Evolutionary conservation across 768 basidiomycete genomes (phyloP), one percentile per base, ranked within the genome.

Genomic region (Omphalotus guepiniiformis): DNA sequence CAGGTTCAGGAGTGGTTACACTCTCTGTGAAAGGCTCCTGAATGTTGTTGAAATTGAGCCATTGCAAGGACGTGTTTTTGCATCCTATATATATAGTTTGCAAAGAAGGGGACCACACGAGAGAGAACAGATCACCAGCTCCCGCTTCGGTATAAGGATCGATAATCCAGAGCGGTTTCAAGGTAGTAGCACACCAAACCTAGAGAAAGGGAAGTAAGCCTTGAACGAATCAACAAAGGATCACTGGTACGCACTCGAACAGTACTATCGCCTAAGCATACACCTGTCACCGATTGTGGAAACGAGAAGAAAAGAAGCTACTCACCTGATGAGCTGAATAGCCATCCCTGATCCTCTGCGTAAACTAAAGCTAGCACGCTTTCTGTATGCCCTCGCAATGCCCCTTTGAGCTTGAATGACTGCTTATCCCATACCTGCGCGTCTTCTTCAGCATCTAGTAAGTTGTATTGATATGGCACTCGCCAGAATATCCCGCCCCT

Each of bases 31-130:
- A 29, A 26, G 22, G 22, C 26, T 13, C 26, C 52, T 11, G 7
- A 56, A 30, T 27, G 56, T 53, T 7, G 44, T 52, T 6, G 61
- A 93, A 89, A 55, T 78, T 69, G 61, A 84, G 81, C 91, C 91
- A 96, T 58, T 96, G 91, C 23, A 96, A 73, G 11, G 91, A 93
- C 2, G 93, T 93, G 60, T 93, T 90, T 64, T 96, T 90, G 60
- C 91, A 93, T 19, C 93, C 93, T 28, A 95, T 72, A 61, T 86
- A 95, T 25, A 95, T 68, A 0, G 84, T 85, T 48, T 82, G 81
- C 21, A 82, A 67, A 18, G 71, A 58, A 1, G 82, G 72, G 6
- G 80, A 85, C 88, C 88, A 96, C 0, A 79, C 77, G 1, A 95
- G 71, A 29, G 87, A 91, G 66, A 90, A 94, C 25, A 95, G 75